These are phyloP conservation scores for Cystobasidium onofrii DNA, from an alignment of 768 basidiomycete species.

Conservation along the genomic window DNA sequence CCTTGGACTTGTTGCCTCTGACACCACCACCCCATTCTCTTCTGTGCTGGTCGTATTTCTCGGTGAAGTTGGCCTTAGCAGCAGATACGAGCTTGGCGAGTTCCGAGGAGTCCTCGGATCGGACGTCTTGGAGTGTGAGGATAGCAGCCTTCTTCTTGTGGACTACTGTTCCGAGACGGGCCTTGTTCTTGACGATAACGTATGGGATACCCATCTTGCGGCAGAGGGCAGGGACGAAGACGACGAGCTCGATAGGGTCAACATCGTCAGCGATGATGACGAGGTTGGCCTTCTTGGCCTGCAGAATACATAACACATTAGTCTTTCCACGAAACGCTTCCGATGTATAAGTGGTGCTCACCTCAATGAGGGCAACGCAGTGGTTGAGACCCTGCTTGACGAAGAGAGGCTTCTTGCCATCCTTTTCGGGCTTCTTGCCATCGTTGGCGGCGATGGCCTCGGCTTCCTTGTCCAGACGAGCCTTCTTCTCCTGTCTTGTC, in stretches of 20 bases:
- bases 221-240: constrained; percentile 96
- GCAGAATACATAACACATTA: constrained; percentile 43
- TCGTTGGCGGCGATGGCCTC: constrained; percentile 69
- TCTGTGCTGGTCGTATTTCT: constrained; percentile 71
- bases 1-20: constrained; percentile 68
- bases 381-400: constrained; percentile 98
- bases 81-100: constrained; percentile 85
- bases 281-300: constrained; percentile 93
- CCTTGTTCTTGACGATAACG: constrained; percentile 86
- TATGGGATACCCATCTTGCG: constrained; percentile 99
- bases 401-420: constrained; percentile 87
- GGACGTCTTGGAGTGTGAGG: constrained; percentile 83
- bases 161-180: constrained; percentile 92
- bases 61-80: constrained; percentile 94
- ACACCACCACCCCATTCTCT: constrained; percentile 93
- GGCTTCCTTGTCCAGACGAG: constrained; percentile 62
- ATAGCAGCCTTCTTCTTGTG: constrained; percentile 98
- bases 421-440: constrained; percentile 61
- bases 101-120: constrained; percentile 85
- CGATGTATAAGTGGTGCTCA: not conserved
- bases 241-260: constrained; percentile 96
- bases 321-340: not conserved
- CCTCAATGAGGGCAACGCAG: constrained; percentile 70
- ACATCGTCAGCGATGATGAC: constrained; percentile 97
- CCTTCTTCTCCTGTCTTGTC: constrained; percentile 94